These are phyloP conservation scores for Pascua guehoae DNA, from an alignment of 1,284 basidiomycete species.

Conservation along the genomic window DNA sequence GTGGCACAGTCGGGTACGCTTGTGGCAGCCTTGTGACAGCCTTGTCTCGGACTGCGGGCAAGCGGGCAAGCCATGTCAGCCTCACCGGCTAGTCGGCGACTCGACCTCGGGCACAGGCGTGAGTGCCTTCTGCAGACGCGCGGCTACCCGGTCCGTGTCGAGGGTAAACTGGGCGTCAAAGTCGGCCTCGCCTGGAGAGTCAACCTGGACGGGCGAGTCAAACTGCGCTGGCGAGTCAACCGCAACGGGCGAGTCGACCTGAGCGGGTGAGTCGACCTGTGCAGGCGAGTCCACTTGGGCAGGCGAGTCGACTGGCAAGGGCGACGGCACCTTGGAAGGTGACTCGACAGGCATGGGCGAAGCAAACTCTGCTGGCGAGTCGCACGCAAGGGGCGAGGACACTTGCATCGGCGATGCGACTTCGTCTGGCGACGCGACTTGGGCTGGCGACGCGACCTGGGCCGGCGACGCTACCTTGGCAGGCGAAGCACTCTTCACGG, in stretches of 20 bases:
- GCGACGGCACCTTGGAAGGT: not conserved
- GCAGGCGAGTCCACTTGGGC: conserved; percentile 1
- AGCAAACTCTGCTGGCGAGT: not conserved
- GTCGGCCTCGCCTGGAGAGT: conserved; percentile 3
- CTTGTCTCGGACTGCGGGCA: no score
- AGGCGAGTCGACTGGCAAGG: conserved; percentile 5
- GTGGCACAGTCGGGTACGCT: no score
- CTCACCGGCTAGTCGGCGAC: no score
- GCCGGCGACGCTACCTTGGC: not conserved
- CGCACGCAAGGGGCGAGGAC: not conserved
- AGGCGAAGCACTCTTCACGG: not conserved
- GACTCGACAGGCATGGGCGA: conserved; percentile 3
- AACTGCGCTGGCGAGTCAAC: conserved; percentile 3
- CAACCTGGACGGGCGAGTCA: conserved; percentile 4
- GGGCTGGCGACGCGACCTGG: not conserved
- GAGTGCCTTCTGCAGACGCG: no score
- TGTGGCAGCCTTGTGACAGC: no score
- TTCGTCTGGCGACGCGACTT: conserved; percentile 1
- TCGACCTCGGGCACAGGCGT: no score
- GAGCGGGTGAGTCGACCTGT: conserved; percentile 4
- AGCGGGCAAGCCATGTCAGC: no score
- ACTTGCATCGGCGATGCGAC: conserved; percentile 1
- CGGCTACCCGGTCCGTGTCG: no score
- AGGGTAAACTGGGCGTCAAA: not conserved
- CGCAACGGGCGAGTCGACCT: conserved; percentile 1